Base-by-base conservation (phyloP, 169 alveolate species). In the Cryptosporidium muris region DNA sequence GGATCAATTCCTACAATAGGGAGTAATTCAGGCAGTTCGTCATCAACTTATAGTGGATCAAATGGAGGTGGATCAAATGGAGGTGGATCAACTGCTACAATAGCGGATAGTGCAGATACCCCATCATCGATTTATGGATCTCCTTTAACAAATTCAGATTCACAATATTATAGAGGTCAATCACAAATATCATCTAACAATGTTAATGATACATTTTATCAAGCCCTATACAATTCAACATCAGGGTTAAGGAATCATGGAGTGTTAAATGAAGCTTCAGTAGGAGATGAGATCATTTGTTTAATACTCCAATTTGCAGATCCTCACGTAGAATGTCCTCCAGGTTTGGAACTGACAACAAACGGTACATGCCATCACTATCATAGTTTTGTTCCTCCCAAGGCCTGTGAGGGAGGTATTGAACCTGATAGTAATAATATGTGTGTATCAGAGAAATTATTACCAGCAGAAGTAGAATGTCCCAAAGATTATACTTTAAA, bases 391-490 rank as follows among this genome's bases (percentile, higher is more conserved):
- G 49, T 63, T 3, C 85, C 85, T 2, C 54, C 54, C 37, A 74
- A 74, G 37, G 60, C 85, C 34, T 74, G 85, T 74, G 85, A 74
- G 45, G 85, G 85, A 8, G 85, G 85, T 16, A 74, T 74, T 11
- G 85, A 74, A n/a, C 85, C 85, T 6, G 68, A 74, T 62, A 74
- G 85, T 12, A 68, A 74, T 25, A 74, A 74, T 34, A 74, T 74
- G 85, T 74, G 85, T 14, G 74, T 74, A 42, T 42, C 54, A 43
- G 85, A 74, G 25, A 74, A 74, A 48, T 48, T 74, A 45, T 48
- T 74, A 25, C 85, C 85, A 8, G 85, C 85, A 2, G 85, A 74
- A 40, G 85, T 74, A 11, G 85, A 74, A 42, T 74, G 85, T n/a
- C 85, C 85, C 9, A 74, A 74, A 60, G 68, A 51, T 3, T 58